Base-by-base conservation (phyloP, 108 stramenopile genomes). In the Skeletonema costatum region DNA sequence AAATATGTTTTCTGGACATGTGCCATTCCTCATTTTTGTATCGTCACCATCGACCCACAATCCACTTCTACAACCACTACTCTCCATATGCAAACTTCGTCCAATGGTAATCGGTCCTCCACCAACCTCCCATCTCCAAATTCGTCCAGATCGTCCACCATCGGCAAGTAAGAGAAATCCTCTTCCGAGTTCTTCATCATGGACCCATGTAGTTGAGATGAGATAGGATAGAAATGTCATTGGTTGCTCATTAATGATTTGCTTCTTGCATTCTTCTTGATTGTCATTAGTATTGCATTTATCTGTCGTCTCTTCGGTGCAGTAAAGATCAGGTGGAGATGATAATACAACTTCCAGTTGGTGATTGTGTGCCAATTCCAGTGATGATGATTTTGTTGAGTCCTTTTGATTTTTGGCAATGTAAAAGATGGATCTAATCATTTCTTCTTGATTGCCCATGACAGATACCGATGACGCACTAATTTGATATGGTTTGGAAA, bases 101-200 rank as follows among this genome's bases (percentile, higher is more conserved):
- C 93, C 93, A 78, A 93, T 93, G 5, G 90, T 82, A 58, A 93
- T 91, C 11, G 90, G 90, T 66, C 93, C 93, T 19, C 89, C 90
- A 30, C 90, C 93, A 2, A 85, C 81, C 74, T 93, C 93, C 89
- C 89, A 93, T 75, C 87, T 66, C 89, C 87, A 93, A 56, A 93
- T 84, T 19, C 85, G 73, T n/a, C 90, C 90, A 19, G 71, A 72
- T 7, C 70, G 38, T 10, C 83, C 71, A 4, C 66, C 80, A 32
- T 90, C 78, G 10, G 76, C 66, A 16, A 93, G 19, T 17, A 93
- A 75, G 2, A 91, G 69, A 69, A 85, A 91, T 25, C 93, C 93
- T 32, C 93, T 64, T 32, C 89, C 89, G 21, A 94, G 68, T 56
- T 92, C 93, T 6, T 42, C 33, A 72, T 91, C 90, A 35, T 94